A percentile compares a stretch with the other conserved stretches of the same genome.
Conservation (phyloP, 352 stramenopile species). For the Globisporangium paroecandrum region DNA sequence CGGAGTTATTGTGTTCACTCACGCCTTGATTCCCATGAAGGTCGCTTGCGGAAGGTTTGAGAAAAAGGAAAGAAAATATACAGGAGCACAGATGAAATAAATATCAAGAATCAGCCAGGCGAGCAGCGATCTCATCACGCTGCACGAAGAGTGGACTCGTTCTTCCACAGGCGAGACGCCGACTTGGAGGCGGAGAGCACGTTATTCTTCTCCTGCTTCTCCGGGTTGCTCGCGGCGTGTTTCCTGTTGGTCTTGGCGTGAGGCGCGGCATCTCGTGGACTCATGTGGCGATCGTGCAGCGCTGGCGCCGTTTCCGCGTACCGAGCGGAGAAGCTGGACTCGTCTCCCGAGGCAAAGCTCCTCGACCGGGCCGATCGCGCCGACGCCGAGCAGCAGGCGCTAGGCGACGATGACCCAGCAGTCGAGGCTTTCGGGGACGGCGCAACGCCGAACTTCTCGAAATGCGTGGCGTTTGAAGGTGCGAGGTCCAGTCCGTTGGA, state of each 20-base stretch:
- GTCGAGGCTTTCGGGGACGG: conserved; percentile 15
- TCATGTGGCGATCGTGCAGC: background rate
- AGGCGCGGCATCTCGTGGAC: background rate
- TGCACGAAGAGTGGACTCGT: conserved; percentile 15
- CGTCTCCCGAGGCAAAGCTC: conserved; percentile 10
- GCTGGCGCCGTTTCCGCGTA: conserved; percentile 5
- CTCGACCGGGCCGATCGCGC: conserved; percentile 4
- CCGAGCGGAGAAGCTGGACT: conserved; percentile 11
- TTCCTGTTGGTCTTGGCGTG: conserved; percentile 2
- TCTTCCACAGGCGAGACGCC: conserved; percentile 12
- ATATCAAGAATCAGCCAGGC: background rate
- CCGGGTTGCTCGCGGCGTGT: conserved; percentile 14
- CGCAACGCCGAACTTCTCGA: conserved; percentile 35
- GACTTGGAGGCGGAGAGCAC: background rate
- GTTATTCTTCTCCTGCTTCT: conserved; percentile 7
- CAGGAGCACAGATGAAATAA: background rate
- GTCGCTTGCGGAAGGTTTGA: background rate
- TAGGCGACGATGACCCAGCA: background rate
- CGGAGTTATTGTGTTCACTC: background rate
- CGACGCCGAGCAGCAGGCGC: background rate
- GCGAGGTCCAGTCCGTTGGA: conserved; percentile 29
- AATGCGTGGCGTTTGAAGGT: conserved; percentile 18
- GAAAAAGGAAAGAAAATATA: background rate
- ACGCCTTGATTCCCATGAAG: background rate
- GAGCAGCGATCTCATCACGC: background rate